Evolutionary conservation across 225 moss, liverwort and hornwort species (phyloP).

Genomic region (Physcomitrellopsis africana): DNA sequence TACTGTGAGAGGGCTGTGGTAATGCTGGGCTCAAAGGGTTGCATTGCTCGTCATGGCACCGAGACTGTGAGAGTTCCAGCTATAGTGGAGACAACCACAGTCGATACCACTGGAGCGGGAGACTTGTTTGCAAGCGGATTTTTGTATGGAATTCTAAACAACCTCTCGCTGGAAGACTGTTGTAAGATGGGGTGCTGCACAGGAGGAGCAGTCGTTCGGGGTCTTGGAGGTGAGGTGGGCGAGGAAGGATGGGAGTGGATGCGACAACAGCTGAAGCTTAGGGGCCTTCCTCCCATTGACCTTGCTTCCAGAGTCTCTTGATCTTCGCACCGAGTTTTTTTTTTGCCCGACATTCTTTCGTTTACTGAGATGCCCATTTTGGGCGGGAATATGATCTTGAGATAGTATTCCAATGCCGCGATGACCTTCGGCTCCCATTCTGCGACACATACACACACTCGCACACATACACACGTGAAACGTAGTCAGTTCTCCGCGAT

Average conservation of each 20-base stretch:
- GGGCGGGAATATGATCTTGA: too few relatives aligned
- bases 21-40: slow-evolving; percentile 68
- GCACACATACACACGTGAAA: too few relatives aligned
- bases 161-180: slow-evolving; percentile 66
- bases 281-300: slow-evolving; percentile 46
- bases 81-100: slow-evolving; percentile 59
- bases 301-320: too few relatives aligned
- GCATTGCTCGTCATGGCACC: slow-evolving; percentile 67
- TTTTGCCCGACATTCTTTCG: too few relatives aligned
- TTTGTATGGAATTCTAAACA: slow-evolving; percentile 74
- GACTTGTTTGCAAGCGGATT: slow-evolving; percentile 84
- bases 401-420: too few relatives aligned
- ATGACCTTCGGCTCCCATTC: too few relatives aligned
- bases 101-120: slow-evolving; percentile 91
- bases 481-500: too few relatives aligned
- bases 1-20: too few relatives aligned
- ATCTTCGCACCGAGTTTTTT: too few relatives aligned
- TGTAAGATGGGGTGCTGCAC: slow-evolving; percentile 89
- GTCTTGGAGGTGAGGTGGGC: slow-evolving; percentile 81
- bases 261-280: slow-evolving; percentile 58
- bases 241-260: slow-evolving; percentile 83
- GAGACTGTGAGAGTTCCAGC: slow-evolving; percentile 75
- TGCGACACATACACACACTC: too few relatives aligned
- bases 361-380: too few relatives aligned
- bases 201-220: slow-evolving; percentile 84